Evolutionary conservation across 805 yeast species (phyloP).

Genomic region (Candida germanica): DNA sequence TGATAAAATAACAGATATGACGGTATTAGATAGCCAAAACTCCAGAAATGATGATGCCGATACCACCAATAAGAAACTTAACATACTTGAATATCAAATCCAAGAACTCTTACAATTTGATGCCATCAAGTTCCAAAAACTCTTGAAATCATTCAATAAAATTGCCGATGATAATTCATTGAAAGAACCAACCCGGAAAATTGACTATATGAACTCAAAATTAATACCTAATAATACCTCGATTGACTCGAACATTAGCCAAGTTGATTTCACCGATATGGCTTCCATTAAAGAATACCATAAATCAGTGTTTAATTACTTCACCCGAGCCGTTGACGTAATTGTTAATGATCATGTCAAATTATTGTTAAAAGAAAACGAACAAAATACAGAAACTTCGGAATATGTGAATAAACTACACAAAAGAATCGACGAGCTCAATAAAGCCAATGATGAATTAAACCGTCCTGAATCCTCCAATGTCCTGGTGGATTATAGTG

Average conservation of each 20-base stretch:
- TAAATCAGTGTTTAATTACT: slow-evolving; percentile 50
- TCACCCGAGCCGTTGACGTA: slow-evolving; percentile 58
- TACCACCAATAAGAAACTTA: slow-evolving; percentile 15
- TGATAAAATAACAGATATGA: slow-evolving; percentile 28
- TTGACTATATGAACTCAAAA: slow-evolving; percentile 23
- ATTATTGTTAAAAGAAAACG: slow-evolving; percentile 34
- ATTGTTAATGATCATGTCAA: slow-evolving; percentile 55
- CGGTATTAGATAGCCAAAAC: slow-evolving; percentile 17
- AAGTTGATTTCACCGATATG: slow-evolving; percentile 19
- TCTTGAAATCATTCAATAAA: slow-evolving; percentile 49
- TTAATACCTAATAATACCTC: slow-evolving; percentile 8
- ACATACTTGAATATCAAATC: slow-evolving; percentile 40
- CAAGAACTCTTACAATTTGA: slow-evolving; percentile 41
- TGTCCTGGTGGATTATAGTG: slow-evolving; percentile 7
- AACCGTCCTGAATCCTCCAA: slow-evolving; percentile 9
- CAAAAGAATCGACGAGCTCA: slow-evolving; percentile 26
- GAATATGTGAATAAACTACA: slow-evolving; percentile 23
- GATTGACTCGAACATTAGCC: slow-evolving; percentile 10
- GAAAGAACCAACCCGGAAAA: slow-evolving; percentile 53
- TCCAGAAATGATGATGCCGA: slow-evolving; percentile 6
- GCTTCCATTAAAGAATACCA: slow-evolving; percentile 29
- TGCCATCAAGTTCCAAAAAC: slow-evolving; percentile 45
- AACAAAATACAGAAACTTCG: slow-evolving; percentile 15
- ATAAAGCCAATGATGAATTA: slow-evolving; percentile 20
- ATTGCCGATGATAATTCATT: slow-evolving; percentile 59